Conservation (phyloP, 169 alveolate species). For the Babesia caballi region DNA sequence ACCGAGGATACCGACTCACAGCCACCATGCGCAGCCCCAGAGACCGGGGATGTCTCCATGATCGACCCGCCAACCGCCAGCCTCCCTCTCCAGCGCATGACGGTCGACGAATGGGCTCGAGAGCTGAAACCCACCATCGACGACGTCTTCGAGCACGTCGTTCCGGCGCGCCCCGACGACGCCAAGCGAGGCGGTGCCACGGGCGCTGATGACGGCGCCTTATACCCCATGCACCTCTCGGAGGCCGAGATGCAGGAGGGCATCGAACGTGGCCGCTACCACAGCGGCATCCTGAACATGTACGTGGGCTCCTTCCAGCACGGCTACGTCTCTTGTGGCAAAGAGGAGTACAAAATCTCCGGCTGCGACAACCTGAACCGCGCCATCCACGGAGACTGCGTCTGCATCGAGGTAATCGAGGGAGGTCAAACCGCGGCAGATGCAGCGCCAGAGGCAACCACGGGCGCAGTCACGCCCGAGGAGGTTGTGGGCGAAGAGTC, state of each 20-base stretch:
- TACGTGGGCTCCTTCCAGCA: slow-evolving; percentile 77
- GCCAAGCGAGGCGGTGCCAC: neutral
- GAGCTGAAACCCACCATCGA: neutral
- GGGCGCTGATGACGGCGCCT: neutral
- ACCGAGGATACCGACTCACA: neutral
- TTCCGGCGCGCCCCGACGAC: neutral
- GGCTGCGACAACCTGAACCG: slow-evolving; percentile 90
- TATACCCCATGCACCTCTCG: slow-evolving; percentile 48
- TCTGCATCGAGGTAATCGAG: slow-evolving; percentile 86
- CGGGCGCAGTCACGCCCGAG: slow-evolving; percentile 5
- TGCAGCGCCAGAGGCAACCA: slow-evolving; percentile 50
- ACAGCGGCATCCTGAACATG: slow-evolving; percentile 85
- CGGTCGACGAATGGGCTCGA: slow-evolving; percentile 36
- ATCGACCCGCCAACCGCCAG: neutral
- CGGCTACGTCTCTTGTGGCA: slow-evolving; percentile 71
- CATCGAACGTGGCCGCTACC: slow-evolving; percentile 81
- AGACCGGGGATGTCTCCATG: neutral
- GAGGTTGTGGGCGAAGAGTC: slow-evolving; percentile 48
- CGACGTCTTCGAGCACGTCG: slow-evolving; percentile 24
- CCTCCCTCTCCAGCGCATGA: neutral
- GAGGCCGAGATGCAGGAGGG: slow-evolving; percentile 63
- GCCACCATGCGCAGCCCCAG: too few relatives aligned
- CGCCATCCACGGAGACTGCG: slow-evolving; percentile 96
- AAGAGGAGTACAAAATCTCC: slow-evolving; percentile 80
- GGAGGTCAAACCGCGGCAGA: slow-evolving; percentile 63